These are phyloP conservation scores for Sclerotinia minor DNA, from an alignment of 2,329 filamentous ascomycete species.

Conservation along the genomic window DNA sequence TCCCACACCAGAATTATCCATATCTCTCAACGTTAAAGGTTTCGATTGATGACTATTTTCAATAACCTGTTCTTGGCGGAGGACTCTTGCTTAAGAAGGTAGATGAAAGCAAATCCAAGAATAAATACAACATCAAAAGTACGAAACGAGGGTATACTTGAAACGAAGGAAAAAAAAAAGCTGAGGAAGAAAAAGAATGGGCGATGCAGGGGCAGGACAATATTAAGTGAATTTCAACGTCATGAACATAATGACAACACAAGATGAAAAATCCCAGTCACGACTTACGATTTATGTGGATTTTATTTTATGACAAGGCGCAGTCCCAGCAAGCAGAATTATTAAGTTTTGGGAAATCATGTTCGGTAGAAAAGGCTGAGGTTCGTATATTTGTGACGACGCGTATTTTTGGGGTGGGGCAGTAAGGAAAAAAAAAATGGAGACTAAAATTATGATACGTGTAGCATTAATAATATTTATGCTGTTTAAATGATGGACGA, in stretches of 20 bases:
- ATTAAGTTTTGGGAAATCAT: slow-evolving; percentile 8
- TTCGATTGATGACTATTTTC: neutral
- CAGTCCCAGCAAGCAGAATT: slow-evolving; percentile 20
- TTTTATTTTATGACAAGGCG: slow-evolving; percentile 18
- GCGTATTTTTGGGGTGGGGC: slow-evolving; percentile 9
- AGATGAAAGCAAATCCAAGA: neutral
- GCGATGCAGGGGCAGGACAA: slow-evolving; percentile 13
- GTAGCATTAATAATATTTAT: neutral
- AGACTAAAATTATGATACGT: slow-evolving; percentile 12
- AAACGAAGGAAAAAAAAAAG: neutral
- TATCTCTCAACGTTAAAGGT: neutral
- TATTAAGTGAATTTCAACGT: slow-evolving; percentile 21
- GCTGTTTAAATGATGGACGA: neutral
- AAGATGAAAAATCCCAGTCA: neutral
- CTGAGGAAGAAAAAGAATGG: neutral
- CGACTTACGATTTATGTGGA: slow-evolving; percentile 21
- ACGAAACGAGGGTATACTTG: slow-evolving; percentile 17
- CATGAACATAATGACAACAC: slow-evolving; percentile 13
- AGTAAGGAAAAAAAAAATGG: neutral
- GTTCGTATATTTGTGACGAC: slow-evolving; percentile 24
- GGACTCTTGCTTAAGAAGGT: slow-evolving; percentile 7
- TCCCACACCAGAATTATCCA: slow-evolving; percentile 5
- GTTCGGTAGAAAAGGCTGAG: slow-evolving; percentile 7
- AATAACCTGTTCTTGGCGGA: neutral
- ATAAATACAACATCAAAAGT: neutral